Percentiles rank a stretch among this genome's conserved stretches.
These are phyloP conservation scores for Geotrichum klebahnii DNA, from an alignment of 1,139 yeast genomes.

Conservation along the genomic window DNA sequence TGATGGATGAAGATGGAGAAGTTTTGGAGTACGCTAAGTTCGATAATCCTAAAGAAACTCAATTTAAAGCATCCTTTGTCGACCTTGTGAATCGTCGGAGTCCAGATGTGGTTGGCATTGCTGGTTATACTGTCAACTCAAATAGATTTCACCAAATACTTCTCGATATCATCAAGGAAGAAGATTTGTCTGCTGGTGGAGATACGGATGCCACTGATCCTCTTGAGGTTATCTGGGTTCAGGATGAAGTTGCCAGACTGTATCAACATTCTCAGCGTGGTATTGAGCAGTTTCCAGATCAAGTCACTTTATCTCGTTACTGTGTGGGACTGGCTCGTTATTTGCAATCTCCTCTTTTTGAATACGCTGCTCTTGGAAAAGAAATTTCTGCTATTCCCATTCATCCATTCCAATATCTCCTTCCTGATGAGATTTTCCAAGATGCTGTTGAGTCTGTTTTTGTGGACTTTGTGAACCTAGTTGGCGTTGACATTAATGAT, in stretches of 20 bases:
- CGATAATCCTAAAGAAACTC: slow-evolving; percentile 58
- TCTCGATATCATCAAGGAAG: slow-evolving; percentile 51
- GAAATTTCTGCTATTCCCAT: slow-evolving; percentile 69
- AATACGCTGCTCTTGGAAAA: slow-evolving; percentile 74
- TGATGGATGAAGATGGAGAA: slow-evolving; percentile 75
- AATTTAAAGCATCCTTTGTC: slow-evolving; percentile 57
- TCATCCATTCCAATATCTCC: slow-evolving; percentile 68
- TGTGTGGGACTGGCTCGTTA: slow-evolving; percentile 88
- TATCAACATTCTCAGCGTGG: slow-evolving; percentile 81
- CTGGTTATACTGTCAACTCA: slow-evolving; percentile 79
- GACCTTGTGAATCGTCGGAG: slow-evolving; percentile 50
- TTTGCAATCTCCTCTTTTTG: slow-evolving; percentile 84
- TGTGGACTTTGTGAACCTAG: slow-evolving; percentile 86
- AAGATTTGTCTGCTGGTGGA: slow-evolving; percentile 53
- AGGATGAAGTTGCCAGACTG: slow-evolving; percentile 89
- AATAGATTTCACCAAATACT: slow-evolving; percentile 58
- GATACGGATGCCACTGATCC: slow-evolving; percentile 47
- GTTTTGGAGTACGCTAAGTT: slow-evolving; percentile 74
- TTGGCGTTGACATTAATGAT: slow-evolving; percentile 89
- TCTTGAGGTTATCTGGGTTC: slow-evolving; percentile 70
- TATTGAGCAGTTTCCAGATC: slow-evolving; percentile 75
- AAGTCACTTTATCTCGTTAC: slow-evolving; percentile 76
- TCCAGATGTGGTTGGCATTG: slow-evolving; percentile 87
- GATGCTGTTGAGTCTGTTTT: slow-evolving; percentile 75
- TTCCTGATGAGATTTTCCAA: slow-evolving; percentile 59